Base-by-base conservation (phyloP, 1,139 yeast genomes). In the Arxiozyma telluris region DNA sequence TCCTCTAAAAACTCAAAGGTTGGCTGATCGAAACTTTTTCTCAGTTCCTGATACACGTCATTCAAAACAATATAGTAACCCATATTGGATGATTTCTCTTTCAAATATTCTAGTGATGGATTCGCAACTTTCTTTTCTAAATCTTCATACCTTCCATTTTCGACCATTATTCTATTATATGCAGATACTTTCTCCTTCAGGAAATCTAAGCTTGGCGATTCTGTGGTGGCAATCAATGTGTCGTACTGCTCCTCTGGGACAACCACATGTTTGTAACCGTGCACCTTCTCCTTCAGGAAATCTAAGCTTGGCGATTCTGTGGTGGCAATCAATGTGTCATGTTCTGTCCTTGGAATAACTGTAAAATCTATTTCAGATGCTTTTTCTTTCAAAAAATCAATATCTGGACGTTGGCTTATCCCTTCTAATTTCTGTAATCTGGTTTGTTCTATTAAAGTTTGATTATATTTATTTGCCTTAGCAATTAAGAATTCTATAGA, bases 381-480 rank as follows among this genome's bases (percentile, higher is more conserved):
- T 41, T 52, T 47, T 41, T 52, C 50, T 21, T 41, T 43, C 15
- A 56, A 47, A 52, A 55, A 61, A 4, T 64, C 69, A 23, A 54
- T 23, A 44, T 58, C n/a, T 41, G 56, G 47, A 6, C 25, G 1
- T n/a, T 25, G 17, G 12, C 20, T 44, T 9, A 18, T 38, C 2
- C n/a, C 25, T 21, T n/a, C 43, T 22, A 46, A 15, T 21, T 20
- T 20, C 23, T 34, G 20, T 17, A 46, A 46, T 38, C 27, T 46
- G 17, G 43, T 23, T 27, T 46, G 41, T 41, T 73, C 58, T 3
- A 74, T 50, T 12, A 73, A 65, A 15, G 67, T 61, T 55, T 71
- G 57, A 5, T 70, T 54, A 4, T 48, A 46, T 15, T 59, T 18
- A 41, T 51, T 30, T 4, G 53, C 52, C 11, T 54, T 48, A 17